Base-by-base conservation (phyloP, 1,284 basidiomycete genomes). In the Sanguinoderma infundibulare region DNA sequence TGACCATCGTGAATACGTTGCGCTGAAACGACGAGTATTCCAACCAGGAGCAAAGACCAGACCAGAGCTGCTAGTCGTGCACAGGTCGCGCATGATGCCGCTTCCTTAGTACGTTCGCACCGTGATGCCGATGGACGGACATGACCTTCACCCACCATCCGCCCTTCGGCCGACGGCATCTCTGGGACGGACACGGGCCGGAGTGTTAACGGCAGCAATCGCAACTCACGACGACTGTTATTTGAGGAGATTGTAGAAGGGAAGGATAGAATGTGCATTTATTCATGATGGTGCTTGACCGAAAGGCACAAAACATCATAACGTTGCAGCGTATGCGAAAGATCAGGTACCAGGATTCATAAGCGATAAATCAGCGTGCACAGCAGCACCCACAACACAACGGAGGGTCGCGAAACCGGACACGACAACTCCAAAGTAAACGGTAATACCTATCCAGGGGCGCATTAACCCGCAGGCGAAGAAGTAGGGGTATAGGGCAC, bases 1-100 rank as follows among this genome's bases (percentile, higher is more conserved):
- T 79, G 65, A 82, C 77, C 74, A 79, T 78, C 24, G 78, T 70
- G 53, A 38, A 15, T 26, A 51, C 40, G 28, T 30, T 32, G 30
- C 14, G 38, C 40, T 14, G 26, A 50, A 5, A 32, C 12, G 2
- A 34, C 12, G 24, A 28, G 6, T 26, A 26, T 15, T 15, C 12
- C 14, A 24, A 26, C 15, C 14, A 34, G 12, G 34, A 7, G 7
- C 12, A 14, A 46, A 9, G 24, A 15, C 14, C 9, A 8, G 15
- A 26, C 24, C 26, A 15, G 6, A 26, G 22, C n/a, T n/a, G n/a
- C n/a, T 35, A 14, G 34, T 7, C 6, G 34, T 35, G 14, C 34
- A 14, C 34, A 35, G 14, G 34, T 6, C 34, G 34, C 4, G 2
- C 17, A 46, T n/a, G 28, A 24, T n/a, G n/a, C n/a, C n/a, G n/a